phyloP scores from a whole-genome alignment of 1,139 yeast species.

The Insectozyma bohioensis region DNA sequence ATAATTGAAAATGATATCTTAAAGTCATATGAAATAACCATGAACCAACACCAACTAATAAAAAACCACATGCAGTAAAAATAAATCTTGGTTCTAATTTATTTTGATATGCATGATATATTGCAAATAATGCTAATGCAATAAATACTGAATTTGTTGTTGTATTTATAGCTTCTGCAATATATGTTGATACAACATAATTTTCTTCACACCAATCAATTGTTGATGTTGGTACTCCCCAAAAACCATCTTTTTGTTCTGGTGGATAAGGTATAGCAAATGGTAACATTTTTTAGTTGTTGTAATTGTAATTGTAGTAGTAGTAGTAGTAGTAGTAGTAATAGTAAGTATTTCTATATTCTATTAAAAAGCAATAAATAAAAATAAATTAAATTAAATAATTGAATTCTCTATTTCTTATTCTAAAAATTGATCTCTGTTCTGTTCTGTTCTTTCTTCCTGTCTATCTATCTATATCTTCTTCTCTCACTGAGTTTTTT shows the following conservation, averaged over 20 bases:
- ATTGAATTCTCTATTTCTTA: no score
- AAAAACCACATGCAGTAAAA: conserved; percentile 73
- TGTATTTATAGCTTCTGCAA: conserved; percentile 89
- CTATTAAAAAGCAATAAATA: no score
- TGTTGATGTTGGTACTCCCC: conserved; percentile 62
- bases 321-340: no score
- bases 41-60: conserved; percentile 86
- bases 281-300: conserved; percentile 36
- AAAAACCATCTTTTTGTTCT: conserved; percentile 41
- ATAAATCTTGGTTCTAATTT: conserved; percentile 69
- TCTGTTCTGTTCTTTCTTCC: no score
- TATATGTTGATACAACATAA: conserved; percentile 77
- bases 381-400: no score
- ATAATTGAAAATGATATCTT: conserved; percentile 78
- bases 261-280: conserved; percentile 48
- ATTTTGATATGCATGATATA: conserved; percentile 59
- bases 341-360: no score
- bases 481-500: no score
- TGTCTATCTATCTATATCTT: no score
- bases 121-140: conserved; percentile 64
- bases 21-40: conserved; percentile 98
- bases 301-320: no score
- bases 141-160: conserved; percentile 73
- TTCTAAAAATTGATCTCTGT: no score
- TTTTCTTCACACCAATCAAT: conserved; percentile 98